phyloP scores from a whole-genome alignment of 108 stramenopile species.

The Craspedostauros australis region DNA sequence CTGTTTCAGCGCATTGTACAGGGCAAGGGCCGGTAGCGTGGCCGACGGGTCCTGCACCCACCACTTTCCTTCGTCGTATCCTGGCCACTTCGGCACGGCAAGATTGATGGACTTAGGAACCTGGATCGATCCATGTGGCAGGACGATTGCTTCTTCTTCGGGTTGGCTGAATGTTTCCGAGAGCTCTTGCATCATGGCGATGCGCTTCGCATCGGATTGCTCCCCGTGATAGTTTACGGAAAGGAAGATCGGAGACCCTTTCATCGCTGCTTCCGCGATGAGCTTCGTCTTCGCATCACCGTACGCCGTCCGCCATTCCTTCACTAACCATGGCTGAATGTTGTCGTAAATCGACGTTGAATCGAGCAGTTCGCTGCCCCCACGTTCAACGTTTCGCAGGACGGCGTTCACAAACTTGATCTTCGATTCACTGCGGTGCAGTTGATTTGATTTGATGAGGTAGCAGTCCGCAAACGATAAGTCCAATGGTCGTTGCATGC shows the following conservation, averaged over 20 bases:
- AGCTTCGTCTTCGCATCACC: conserved; percentile 41
- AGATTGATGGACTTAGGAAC: conserved; percentile 26
- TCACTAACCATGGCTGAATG: conserved; percentile 50
- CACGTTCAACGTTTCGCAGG: conserved; percentile 47
- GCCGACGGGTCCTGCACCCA: conserved; percentile 83
- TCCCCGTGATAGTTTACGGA: conserved; percentile 33
- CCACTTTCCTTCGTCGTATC: conserved; percentile 67
- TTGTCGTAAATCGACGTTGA: conserved; percentile 48
- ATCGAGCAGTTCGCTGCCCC: conserved; percentile 27
- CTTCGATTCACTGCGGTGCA: conserved; percentile 42
- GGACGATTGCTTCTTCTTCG: conserved; percentile 29
- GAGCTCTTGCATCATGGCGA: conserved; percentile 12
- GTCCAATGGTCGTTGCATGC: too few species aligned
- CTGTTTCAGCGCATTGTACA: conserved; percentile 35
- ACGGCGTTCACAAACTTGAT: conserved; percentile 82
- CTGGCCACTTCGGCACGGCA: conserved; percentile 53
- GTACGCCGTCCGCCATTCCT: conserved; percentile 47
- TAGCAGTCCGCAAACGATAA: too few species aligned
- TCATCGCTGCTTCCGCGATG: conserved; percentile 54
- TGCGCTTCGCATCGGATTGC: conserved; percentile 2
- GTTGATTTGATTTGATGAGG: conserved; percentile 2
- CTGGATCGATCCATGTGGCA: conserved; percentile 67
- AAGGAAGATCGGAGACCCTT: conserved; percentile 44
- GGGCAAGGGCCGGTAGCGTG: conserved; percentile 62
- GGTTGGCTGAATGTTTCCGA: conserved; percentile 15